Evolutionary conservation across 2,329 filamentous ascomycete species (phyloP).

Genomic region (Blastomyces silverae): DNA sequence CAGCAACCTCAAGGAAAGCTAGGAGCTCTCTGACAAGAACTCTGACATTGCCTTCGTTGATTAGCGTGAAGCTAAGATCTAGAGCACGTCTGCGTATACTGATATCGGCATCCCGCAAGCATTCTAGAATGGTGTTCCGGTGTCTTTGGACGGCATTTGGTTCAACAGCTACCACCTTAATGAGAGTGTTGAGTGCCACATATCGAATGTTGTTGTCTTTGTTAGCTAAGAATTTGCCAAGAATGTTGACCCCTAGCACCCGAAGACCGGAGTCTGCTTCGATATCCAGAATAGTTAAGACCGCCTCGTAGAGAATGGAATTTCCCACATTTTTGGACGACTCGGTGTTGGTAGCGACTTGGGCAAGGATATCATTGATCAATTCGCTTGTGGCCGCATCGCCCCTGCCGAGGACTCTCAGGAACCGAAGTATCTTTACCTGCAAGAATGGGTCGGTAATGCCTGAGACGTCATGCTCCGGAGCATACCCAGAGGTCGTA

Average conservation of each 20-base stretch:
- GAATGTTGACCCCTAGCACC: constrained; percentile 93
- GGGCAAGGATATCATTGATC: constrained; percentile 96
- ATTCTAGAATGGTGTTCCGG: constrained; percentile 95
- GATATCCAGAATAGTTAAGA: constrained; percentile 94
- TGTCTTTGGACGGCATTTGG: constrained; percentile 96
- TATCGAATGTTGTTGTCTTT: constrained; percentile 99
- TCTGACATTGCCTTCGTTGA: constrained; percentile 93
- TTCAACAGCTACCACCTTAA: constrained; percentile 96
- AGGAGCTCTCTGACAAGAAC: constrained; percentile 88
- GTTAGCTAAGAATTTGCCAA: constrained; percentile 97
- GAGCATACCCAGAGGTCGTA: constrained; percentile 91
- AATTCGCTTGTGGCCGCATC: constrained; percentile 86
- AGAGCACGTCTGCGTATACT: constrained; percentile 93
- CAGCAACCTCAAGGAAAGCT: constrained; percentile 91
- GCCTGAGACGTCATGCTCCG: constrained; percentile 95
- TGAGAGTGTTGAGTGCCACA: constrained; percentile 91
- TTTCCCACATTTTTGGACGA: constrained; percentile 98
- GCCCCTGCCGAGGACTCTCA: constrained; percentile 79
- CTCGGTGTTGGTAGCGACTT: constrained; percentile 97
- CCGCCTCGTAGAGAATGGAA: constrained; percentile 94
- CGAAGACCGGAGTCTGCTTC: constrained; percentile 92
- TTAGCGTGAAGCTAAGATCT: constrained; percentile 94
- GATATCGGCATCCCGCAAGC: constrained; percentile 92
- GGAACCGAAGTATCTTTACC: constrained; percentile 83
- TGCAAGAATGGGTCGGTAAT: constrained; percentile 97